Conservation (phyloP, 306 rosid species). For the Calophaca sinica region DNA sequence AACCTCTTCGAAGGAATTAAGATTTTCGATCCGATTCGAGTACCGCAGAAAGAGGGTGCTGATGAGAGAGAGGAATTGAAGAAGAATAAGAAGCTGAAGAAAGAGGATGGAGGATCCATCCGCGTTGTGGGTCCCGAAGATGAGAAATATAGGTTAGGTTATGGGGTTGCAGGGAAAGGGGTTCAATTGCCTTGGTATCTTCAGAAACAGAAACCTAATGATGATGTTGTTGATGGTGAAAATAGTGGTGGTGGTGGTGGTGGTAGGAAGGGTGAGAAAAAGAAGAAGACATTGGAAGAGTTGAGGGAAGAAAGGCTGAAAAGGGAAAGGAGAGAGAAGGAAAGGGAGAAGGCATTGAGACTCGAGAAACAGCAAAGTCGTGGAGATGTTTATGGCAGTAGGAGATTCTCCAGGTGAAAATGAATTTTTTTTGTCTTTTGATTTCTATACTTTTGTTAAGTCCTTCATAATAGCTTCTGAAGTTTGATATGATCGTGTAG, state of each 20-base stretch:
- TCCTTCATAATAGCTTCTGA: not conserved
- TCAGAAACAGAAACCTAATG: constrained; percentile 56
- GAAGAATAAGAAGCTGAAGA: constrained; percentile 72
- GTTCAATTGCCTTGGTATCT: constrained; percentile 92
- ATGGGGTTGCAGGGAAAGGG: constrained; percentile 89
- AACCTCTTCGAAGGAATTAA: constrained; percentile 87
- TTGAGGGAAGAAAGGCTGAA: constrained; percentile 79
- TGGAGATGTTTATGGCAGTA: constrained; percentile 44
- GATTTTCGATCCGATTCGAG: constrained; percentile 74
- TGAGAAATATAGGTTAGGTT: constrained; percentile 87
- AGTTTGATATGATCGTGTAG: not conserved
- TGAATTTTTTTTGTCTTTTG: not conserved
- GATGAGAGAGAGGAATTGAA: constrained; percentile 49
- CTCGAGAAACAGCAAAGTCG: constrained; percentile 47
- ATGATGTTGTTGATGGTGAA: constrained; percentile 16
- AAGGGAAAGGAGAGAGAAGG: constrained; percentile 87
- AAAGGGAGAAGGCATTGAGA: constrained; percentile 68
- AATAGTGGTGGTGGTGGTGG: constrained; percentile 27
- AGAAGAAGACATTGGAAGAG: constrained; percentile 77
- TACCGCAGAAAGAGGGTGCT: constrained; percentile 46
- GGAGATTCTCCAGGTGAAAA: constrained; percentile 59
- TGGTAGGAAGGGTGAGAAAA: constrained; percentile 48
- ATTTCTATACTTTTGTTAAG: not conserved
- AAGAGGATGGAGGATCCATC: constrained; percentile 52
- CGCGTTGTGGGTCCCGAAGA: constrained; percentile 73